Conservation (phyloP, 805 yeast genomes). For the Saccharomycopsis oosterbeekiorum region DNA sequence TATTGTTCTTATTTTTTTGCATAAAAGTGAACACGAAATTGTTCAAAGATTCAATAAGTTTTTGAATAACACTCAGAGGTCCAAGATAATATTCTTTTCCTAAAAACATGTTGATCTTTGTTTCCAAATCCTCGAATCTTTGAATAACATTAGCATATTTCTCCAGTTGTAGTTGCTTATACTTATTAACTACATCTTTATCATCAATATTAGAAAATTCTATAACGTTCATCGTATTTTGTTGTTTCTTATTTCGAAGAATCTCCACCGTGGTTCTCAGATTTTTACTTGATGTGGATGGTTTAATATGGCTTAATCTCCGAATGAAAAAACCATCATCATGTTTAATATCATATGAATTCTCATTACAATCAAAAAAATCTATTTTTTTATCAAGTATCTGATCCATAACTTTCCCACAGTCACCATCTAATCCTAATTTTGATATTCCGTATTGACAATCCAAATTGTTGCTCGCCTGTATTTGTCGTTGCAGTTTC, state of each 20-base stretch:
- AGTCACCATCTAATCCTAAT: background rate
- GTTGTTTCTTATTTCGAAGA: background rate
- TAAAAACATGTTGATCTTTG: background rate
- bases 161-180: background rate
- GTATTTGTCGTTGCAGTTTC: background rate
- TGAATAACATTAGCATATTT: background rate
- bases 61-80: background rate
- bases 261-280: background rate
- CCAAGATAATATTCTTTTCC: background rate
- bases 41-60: background rate
- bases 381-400: background rate
- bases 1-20: background rate
- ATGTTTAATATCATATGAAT: background rate
- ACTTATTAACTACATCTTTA: background rate
- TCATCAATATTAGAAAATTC: background rate
- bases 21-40: background rate
- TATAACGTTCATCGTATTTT: background rate
- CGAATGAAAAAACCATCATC: background rate
- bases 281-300: background rate
- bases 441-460: background rate
- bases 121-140: background rate
- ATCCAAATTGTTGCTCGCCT: background rate
- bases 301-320: background rate
- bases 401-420: background rate
- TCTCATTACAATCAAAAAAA: background rate